Evolutionary conservation across 2,329 filamentous ascomycete species (phyloP).

Genomic region (Coleophoma cylindrospora): DNA sequence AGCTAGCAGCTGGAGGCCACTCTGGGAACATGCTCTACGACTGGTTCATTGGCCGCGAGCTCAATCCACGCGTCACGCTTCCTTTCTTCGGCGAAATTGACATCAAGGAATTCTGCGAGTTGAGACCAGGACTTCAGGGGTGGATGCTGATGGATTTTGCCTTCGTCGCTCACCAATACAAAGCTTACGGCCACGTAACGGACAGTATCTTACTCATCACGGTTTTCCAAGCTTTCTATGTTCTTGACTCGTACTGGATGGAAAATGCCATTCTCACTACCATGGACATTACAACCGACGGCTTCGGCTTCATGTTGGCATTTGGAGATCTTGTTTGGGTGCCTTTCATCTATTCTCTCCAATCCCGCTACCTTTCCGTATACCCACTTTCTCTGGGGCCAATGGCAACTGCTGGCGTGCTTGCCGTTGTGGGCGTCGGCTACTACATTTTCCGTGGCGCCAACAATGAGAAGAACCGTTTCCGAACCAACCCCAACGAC

Average conservation of each 20-base stretch:
- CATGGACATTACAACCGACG: conserved; percentile 90
- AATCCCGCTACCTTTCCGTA: conserved; percentile 77
- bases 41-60: conserved; percentile 93
- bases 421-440: conserved; percentile 64
- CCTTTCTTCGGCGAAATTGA: conserved; percentile 82
- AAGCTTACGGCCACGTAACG: conserved; percentile 74
- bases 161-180: conserved; percentile 84
- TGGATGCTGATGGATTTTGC: conserved; percentile 84
- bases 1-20: conserved; percentile 77
- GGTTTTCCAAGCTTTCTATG: conserved; percentile 73
- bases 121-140: conserved; percentile 85
- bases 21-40: conserved; percentile 87
- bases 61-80: conserved; percentile 79
- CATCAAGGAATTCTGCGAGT: conserved; percentile 84
- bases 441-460: conserved; percentile 90
- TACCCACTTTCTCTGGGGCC: conserved; percentile 77
- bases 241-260: conserved; percentile 80
- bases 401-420: conserved; percentile 57
- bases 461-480: conserved; percentile 92
- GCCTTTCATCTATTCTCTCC: conserved; percentile 81
- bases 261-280: conserved; percentile 87
- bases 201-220: conserved; percentile 82
- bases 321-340: conserved; percentile 94
- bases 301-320: conserved; percentile 90
- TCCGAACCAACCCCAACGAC: conserved; percentile 82